These are phyloP conservation scores for Yarrowia yakushimensis DNA, from an alignment of 805 yeast species.

Conservation along the genomic window DNA sequence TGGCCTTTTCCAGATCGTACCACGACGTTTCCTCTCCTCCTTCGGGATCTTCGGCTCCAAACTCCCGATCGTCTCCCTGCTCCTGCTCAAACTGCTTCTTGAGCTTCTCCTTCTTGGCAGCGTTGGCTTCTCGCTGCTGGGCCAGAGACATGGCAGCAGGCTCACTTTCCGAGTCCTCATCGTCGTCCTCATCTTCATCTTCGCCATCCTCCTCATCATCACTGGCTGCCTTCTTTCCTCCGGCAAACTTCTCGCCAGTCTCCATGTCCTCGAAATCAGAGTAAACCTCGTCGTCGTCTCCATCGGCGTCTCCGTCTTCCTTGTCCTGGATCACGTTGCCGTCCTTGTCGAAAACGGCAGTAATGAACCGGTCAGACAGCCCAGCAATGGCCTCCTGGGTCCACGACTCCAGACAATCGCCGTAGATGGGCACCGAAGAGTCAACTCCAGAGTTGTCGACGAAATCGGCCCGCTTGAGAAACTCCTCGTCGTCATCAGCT, in stretches of 20 bases:
- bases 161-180: slow-evolving; percentile 41
- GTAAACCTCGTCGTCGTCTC: slow-evolving; percentile 39
- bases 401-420: slow-evolving; percentile 28
- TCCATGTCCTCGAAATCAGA: slow-evolving; percentile 46
- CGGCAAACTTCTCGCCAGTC: slow-evolving; percentile 34
- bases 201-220: slow-evolving; percentile 31
- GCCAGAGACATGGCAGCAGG: slow-evolving; percentile 44
- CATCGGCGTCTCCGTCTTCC: slow-evolving; percentile 30
- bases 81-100: slow-evolving; percentile 87
- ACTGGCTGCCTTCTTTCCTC: slow-evolving; percentile 25
- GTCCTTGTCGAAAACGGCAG: slow-evolving; percentile 24
- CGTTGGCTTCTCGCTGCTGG: slow-evolving; percentile 75
- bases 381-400: slow-evolving; percentile 27
- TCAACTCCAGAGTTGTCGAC: slow-evolving; percentile 26
- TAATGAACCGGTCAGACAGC: slow-evolving; percentile 30
- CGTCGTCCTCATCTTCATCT: slow-evolving; percentile 35
- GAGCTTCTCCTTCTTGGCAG: slow-evolving; percentile 83
- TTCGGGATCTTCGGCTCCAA: slow-evolving; percentile 77
- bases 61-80: slow-evolving; percentile 63
- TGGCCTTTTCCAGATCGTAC: slow-evolving; percentile 96
- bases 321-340: slow-evolving; percentile 33
- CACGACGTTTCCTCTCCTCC: slow-evolving; percentile 71
- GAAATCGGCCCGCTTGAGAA: slow-evolving; percentile 31
- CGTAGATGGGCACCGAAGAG: slow-evolving; percentile 29
- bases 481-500: slow-evolving; percentile 34